Percentiles rank a stretch among this genome's conserved stretches.
These are phyloP conservation scores for Willaertia magna DNA, from an alignment of 208 protist genomes.

Conservation along the genomic window DNA sequence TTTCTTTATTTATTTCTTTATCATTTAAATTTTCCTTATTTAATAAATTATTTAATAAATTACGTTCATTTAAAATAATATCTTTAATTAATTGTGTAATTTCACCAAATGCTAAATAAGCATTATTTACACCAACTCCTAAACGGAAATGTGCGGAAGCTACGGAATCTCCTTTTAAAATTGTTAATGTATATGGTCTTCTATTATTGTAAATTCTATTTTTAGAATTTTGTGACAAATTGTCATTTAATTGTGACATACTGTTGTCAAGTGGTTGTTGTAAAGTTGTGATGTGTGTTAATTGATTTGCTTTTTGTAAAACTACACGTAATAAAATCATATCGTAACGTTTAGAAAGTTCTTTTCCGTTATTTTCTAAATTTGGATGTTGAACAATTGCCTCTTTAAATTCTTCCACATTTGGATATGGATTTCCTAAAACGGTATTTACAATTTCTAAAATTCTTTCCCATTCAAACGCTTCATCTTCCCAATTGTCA, in stretches of 20 bases:
- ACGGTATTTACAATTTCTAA: neutral
- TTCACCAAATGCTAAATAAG: neutral
- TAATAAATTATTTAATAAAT: no score
- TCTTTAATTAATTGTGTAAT: neutral
- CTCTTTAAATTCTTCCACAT: neutral
- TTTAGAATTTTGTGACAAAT: no score
- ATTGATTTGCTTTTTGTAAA: neutral
- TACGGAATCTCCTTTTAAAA: neutral
- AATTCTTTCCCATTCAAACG: neutral
- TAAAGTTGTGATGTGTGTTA: neutral
- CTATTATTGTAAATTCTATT: no score
- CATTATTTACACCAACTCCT: slow-evolving; percentile 2
- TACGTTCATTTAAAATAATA: neutral
- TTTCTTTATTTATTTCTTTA: neutral
- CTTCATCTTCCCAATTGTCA: neutral
- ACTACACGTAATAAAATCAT: neutral
- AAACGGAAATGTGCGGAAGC: neutral
- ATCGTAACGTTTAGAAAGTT: neutral
- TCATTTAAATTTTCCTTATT: neutral
- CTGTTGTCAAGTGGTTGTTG: neutral
- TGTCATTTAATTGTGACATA: no score
- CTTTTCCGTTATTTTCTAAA: neutral
- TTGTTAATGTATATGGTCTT: neutral
- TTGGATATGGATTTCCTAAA: neutral
- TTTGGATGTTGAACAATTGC: neutral